Conservation (phyloP, 805 yeast species). For the Wickerhamomyces ciferrii region DNA sequence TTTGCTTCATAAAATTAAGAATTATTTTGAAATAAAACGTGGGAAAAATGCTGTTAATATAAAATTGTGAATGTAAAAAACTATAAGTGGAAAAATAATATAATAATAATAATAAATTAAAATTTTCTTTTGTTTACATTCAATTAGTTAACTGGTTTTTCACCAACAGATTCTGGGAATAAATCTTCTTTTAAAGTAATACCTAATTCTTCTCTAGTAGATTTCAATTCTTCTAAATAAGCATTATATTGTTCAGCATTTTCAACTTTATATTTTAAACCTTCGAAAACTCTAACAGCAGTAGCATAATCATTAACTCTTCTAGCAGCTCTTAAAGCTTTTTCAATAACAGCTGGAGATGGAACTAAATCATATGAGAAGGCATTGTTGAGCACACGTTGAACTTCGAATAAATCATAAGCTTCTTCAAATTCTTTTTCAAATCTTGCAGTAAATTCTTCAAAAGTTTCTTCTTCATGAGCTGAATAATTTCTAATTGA, state of each 20-base stretch:
- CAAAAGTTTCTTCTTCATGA: constrained; percentile 88
- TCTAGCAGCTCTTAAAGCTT: constrained; percentile 96
- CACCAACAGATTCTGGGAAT: constrained; percentile 37
- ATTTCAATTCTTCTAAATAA: constrained; percentile 91
- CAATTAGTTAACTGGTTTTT: constrained; percentile 17
- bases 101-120: no score
- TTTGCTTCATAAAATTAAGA: not conserved
- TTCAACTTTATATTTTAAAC: constrained; percentile 93
- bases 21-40: not conserved
- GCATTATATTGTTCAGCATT: constrained; percentile 91
- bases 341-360: constrained; percentile 92
- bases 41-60: not conserved
- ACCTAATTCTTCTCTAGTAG: constrained; percentile 87
- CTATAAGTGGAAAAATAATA: no score
- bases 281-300: constrained; percentile 97
- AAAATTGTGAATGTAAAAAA: not conserved
- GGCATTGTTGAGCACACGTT: constrained; percentile 94
- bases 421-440: constrained; percentile 96
- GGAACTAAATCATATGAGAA: constrained; percentile 98
- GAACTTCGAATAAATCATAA: constrained; percentile 80
- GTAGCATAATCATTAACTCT: constrained; percentile 98
- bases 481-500: constrained; percentile 67
- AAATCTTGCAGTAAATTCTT: constrained; percentile 85
- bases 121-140: not conserved
- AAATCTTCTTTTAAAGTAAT: constrained; percentile 89